A percentile compares a stretch with the other conserved stretches of the same genome.
Evolutionary conservation across 768 basidiomycete genomes (phyloP).

Genomic region (Mycena kentingensis): DNA sequence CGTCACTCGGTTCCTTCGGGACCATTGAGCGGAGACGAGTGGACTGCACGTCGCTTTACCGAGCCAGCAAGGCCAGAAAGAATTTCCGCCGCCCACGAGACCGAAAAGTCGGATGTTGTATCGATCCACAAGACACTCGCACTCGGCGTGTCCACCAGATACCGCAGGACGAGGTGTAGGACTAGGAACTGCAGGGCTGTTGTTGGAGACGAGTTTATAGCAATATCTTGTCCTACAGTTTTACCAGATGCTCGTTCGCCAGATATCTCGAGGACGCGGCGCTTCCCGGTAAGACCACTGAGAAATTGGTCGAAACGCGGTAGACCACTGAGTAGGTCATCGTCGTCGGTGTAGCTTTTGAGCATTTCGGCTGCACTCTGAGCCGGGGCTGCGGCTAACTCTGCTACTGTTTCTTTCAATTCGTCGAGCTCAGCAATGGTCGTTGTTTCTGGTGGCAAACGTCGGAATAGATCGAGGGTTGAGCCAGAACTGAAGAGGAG

Average conservation of each 20-base stretch:
- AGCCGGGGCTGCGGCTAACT: constrained; percentile 47
- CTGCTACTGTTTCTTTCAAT: constrained; percentile 41
- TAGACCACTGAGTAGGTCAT: constrained; percentile 41
- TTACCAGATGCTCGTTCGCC: constrained; percentile 69
- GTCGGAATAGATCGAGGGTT: constrained; percentile 50
- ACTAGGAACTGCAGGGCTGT: constrained; percentile 54
- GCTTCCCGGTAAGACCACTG: constrained; percentile 44
- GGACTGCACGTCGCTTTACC: constrained; percentile 13
- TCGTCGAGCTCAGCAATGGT: constrained; percentile 50
- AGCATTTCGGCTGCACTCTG: constrained; percentile 37
- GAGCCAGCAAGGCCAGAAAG: constrained; percentile 33
- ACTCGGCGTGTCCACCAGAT: constrained; percentile 43
- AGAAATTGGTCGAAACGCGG: constrained; percentile 55
- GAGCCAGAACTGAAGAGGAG: constrained; percentile 51
- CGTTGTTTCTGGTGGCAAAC: constrained; percentile 50
- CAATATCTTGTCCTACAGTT: constrained; percentile 48
- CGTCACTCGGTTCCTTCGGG: constrained; percentile 29
- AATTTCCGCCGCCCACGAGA: constrained; percentile 45
- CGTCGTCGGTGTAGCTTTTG: constrained; percentile 23
- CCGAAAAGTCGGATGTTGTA: constrained; percentile 66
- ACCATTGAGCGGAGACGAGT: constrained; percentile 5
- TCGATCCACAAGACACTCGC: constrained; percentile 68
- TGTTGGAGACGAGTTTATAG: not conserved
- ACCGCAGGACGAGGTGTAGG: constrained; percentile 56
- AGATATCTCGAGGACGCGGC: constrained; percentile 66